phyloP scores from a whole-genome alignment of 257 asterid species.

The Primulina eburnea region DNA sequence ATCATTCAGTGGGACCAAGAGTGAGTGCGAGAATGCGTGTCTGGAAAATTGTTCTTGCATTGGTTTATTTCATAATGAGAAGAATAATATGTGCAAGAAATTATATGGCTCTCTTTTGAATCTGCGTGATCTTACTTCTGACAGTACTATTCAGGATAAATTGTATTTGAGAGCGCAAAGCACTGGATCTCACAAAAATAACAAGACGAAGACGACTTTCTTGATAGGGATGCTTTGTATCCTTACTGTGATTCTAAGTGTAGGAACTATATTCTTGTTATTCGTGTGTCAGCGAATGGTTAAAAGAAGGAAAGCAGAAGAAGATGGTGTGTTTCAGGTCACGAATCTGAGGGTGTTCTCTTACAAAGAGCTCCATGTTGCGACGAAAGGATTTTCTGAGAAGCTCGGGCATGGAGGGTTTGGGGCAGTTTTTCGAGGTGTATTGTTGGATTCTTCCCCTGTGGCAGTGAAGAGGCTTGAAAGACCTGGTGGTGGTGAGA shows the following conservation, averaged over 20 bases:
- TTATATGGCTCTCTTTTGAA: constrained; percentile 56
- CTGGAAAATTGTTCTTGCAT: constrained; percentile 64
- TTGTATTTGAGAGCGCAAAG: constrained; percentile 50
- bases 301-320: constrained; percentile 35
- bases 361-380: constrained; percentile 64
- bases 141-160: constrained; percentile 41
- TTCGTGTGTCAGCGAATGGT: constrained; percentile 39
- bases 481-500: constrained; percentile 74
- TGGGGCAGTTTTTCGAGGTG: constrained; percentile 74
- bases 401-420: constrained; percentile 91
- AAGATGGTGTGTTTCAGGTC: constrained; percentile 48
- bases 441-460: constrained; percentile 44
- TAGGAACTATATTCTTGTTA: constrained; percentile 40
- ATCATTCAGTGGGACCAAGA: constrained; percentile 46
- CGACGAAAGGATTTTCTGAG: constrained; percentile 67
- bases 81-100: constrained; percentile 51
- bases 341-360: constrained; percentile 61
- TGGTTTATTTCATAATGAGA: constrained; percentile 51
- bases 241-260: constrained; percentile 18
- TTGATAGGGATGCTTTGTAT: constrained; percentile 50
- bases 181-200: constrained; percentile 22
- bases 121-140: constrained; percentile 43
- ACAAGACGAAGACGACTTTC: constrained; percentile 27
- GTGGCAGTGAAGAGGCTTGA: constrained; percentile 85
- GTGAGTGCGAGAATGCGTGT: constrained; percentile 53